phyloP scores from a whole-genome alignment of 2,329 filamentous ascomycete genomes.

The Aspergillus carbonarius region DNA sequence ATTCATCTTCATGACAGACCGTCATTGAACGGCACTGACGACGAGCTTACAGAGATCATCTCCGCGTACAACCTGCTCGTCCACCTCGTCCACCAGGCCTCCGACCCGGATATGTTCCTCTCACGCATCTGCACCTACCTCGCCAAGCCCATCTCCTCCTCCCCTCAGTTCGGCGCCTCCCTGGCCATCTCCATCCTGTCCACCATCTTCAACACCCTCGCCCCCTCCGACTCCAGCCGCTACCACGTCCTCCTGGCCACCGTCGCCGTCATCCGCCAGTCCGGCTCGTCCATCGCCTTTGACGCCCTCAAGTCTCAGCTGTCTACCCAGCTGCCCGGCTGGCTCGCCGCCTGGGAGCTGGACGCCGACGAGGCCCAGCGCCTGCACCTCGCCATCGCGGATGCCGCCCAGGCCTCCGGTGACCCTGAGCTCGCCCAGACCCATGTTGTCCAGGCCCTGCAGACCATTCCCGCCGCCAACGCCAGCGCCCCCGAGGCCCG shows the following conservation, averaged over 20 bases:
- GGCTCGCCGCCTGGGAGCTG: conserved; percentile 80
- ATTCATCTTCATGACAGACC: background rate
- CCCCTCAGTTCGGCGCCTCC: conserved; percentile 78
- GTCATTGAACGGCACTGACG: conserved; percentile 10
- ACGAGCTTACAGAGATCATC: conserved; percentile 68
- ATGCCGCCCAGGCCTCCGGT: conserved; percentile 74
- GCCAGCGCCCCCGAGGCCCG: conserved; percentile 55
- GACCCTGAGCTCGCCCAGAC: conserved; percentile 75
- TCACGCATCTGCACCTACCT: conserved; percentile 87
- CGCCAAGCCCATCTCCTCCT: conserved; percentile 79
- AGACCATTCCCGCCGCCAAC: conserved; percentile 66
- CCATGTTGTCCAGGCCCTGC: conserved; percentile 73
- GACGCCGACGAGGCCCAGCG: conserved; percentile 80
- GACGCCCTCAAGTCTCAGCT: conserved; percentile 82
- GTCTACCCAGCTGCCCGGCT: conserved; percentile 71
- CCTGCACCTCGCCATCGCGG: conserved; percentile 78
- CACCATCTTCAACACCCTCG: conserved; percentile 94
- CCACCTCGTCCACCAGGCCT: conserved; percentile 84
- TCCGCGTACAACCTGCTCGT: conserved; percentile 96
- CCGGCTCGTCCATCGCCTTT: conserved; percentile 70
- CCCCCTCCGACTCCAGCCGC: conserved; percentile 71
- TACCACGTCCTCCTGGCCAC: conserved; percentile 91
- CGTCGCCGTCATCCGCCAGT: conserved; percentile 73
- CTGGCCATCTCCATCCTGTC: conserved; percentile 88
- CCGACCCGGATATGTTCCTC: conserved; percentile 81